Evolutionary conservation across 345 rosid genomes (phyloP), one percentile per base, ranked within the genome.

Genomic region (Carallia brachiata): DNA sequence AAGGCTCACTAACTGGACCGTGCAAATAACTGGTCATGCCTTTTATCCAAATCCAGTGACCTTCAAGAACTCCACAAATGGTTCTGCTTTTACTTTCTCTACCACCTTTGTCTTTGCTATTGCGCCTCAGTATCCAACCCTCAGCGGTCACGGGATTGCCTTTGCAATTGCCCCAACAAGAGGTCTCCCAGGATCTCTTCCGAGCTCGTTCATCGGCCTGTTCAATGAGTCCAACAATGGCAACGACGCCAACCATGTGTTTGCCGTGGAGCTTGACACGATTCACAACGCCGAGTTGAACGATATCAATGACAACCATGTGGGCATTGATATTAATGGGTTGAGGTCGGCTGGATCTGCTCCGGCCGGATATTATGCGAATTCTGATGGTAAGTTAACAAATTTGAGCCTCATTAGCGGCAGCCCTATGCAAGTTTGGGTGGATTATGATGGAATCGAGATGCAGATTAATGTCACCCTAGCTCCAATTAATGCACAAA

Each of bases 101-200:
- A 23, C 89, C 65, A 75, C 85, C 63, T 89, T 87, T 70, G 75
- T 86, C 63, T 91, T 89, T n/a, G 88, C 79, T 3, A 89, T 92
- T 28, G 59, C 70, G 6, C 66, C 96, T 13, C 66, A 85, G 30
- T 65, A 61, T 37, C 16, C 62, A 4, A 6, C 0, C 0, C 61
- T 70, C 32, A 23, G 87, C 9, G 84, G 86, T 44, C 91, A 82
- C 3, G 94, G 91, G 6, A 78, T 89, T 37, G 86, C 79, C 39
- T 85, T 89, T 23, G 85, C 81, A 18, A 56, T 87, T 2, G 70
- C 87, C 1, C 95, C 90, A 16, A 78, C 83, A 23, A 81, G 75
- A 65, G 72, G 63, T 48, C 67, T 84, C 15, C 84, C 86, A 0
- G 75, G 72, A n/a, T 79, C 84, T 53, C 44, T 66, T 2, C 30